Base-by-base conservation (phyloP, 2,329 filamentous ascomycete species). In the Xylaria sp. region DNA sequence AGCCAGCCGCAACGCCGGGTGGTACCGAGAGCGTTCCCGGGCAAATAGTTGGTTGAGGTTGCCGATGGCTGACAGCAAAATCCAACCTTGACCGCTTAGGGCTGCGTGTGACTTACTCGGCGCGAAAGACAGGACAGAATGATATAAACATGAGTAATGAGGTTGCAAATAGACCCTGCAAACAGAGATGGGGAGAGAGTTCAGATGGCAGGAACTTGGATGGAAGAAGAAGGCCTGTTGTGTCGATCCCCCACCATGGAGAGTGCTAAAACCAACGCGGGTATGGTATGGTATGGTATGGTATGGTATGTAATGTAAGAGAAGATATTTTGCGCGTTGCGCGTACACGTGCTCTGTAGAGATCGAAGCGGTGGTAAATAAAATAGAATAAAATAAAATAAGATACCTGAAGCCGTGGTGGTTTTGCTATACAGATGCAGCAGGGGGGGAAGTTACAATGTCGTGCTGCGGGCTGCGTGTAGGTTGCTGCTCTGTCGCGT, bases 391-490 rank as follows among this genome's bases (percentile, higher is more conserved):
- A 39, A 39, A 13, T n/a, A n/a, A 15, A 20, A 25, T 50, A 20
- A 34, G 20, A 32, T 23, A 34, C 4, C 23, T 60, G 18, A 43
- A 60, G 34, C 41, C 46, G 63, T 60, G 56, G 56, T 60, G 57
- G 56, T 55, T 60, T 60, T 52, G 48, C 48, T 66, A 52, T 28
- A 55, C 53, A 57, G 60, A 60, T 59, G 65, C 65, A 55, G 60
- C 62, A 65, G 52, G 57, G 62, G 62, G 43, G 48, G 15, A n/a
- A 39, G 43, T 59, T 52, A 13, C 25, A 30, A 50, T 50, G 46
- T 52, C 30, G 28, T 52, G 52, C 57, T 68, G 66, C 66, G 53
- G 66, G 66, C 36, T 65, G 66, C 66, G 66, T 68, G 58, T 68
- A 67, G 50, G 25, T 41, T 48, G 41, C 34, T 61, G 61, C 46